Evolutionary conservation across 1,139 yeast genomes (phyloP).

Genomic region (Sugiyamaella xylanicola): DNA sequence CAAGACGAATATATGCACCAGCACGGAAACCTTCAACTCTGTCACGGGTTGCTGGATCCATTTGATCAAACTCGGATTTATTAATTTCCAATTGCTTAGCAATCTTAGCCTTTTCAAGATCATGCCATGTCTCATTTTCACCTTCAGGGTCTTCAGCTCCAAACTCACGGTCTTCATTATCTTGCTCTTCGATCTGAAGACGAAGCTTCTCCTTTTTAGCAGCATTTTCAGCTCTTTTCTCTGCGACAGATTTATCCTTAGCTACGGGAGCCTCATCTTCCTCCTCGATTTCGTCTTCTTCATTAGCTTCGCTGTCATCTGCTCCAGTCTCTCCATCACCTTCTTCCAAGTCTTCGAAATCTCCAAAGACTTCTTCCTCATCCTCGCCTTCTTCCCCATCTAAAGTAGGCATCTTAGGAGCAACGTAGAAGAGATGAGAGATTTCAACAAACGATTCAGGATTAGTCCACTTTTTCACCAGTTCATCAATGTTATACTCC

Average conservation of each 20-base stretch:
- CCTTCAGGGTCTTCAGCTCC: conserved; percentile 75
- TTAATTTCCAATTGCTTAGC: conserved; percentile 95
- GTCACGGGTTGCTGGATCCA: conserved; percentile 75
- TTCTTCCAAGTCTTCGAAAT: conserved; percentile 77
- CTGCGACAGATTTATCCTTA: conserved; percentile 49
- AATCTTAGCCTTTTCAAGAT: conserved; percentile 93
- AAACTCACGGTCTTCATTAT: conserved; percentile 64
- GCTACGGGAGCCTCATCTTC: conserved; percentile 44
- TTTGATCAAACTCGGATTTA: conserved; percentile 61
- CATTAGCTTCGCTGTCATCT: conserved; percentile 45
- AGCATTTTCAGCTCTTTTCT: conserved; percentile 76
- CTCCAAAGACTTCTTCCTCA: conserved; percentile 66
- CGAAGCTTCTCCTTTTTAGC: conserved; percentile 85
- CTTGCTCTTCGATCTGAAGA: conserved; percentile 87
- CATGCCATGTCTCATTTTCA: conserved; percentile 93
- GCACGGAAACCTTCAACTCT: conserved; percentile 91
- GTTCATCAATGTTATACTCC: conserved; percentile 31
- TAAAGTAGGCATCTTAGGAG: conserved; percentile 52
- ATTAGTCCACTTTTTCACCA: conserved; percentile 53
- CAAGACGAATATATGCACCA: conserved; percentile 91
- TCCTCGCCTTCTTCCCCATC: conserved; percentile 46
- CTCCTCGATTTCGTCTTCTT: conserved; percentile 58
- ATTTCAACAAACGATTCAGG: conserved; percentile 52
- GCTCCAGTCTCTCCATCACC: conserved; percentile 46
- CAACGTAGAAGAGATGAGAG: conserved; percentile 64